Evolutionary conservation across 75 land plant genomes (phyloP).

Genomic region (Cupressus sempervirens): DNA sequence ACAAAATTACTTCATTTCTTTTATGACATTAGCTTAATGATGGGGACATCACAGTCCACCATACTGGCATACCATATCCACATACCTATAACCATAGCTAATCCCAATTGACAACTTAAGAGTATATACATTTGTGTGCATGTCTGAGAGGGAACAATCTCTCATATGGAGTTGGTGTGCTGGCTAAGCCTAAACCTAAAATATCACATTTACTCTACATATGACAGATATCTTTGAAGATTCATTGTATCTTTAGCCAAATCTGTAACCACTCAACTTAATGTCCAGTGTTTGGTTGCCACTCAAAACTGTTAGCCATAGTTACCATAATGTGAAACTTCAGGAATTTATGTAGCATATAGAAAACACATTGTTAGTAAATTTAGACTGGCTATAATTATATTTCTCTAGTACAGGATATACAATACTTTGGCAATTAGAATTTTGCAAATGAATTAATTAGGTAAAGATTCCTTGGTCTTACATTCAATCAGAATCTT

Average conservation of each 20-base stretch:
- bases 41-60: too few relatives aligned
- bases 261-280: background rate
- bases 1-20: too few relatives aligned
- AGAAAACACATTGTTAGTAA: background rate
- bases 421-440: background rate
- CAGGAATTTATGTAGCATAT: background rate
- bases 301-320: background rate
- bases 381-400: background rate
- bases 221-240: background rate
- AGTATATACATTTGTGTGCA: too few relatives aligned
- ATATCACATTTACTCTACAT: background rate
- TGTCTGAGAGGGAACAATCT: background rate
- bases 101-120: too few relatives aligned
- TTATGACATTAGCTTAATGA: too few relatives aligned
- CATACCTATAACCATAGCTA: too few relatives aligned
- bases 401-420: background rate
- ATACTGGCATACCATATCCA: too few relatives aligned
- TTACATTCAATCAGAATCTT: background rate
- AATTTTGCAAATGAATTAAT: background rate
- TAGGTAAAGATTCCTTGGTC: background rate
- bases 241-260: too few relatives aligned
- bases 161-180: background rate
- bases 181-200: background rate
- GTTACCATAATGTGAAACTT: background rate
- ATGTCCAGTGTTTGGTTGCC: background rate